phyloP scores from a whole-genome alignment of 2,329 filamentous ascomycete species.

The Fusarium incarnatum region DNA sequence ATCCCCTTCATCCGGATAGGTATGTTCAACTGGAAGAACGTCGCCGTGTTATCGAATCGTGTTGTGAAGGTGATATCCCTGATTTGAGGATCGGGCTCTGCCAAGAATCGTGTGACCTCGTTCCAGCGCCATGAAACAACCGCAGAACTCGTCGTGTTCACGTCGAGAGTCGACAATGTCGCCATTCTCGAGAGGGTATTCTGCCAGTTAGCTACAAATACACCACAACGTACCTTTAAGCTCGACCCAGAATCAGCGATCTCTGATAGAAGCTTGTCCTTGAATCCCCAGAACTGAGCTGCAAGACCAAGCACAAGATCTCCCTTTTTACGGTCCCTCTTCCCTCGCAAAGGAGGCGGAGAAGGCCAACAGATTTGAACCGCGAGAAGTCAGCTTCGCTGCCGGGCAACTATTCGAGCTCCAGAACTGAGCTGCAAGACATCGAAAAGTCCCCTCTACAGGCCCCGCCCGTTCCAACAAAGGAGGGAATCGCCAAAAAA shows the following conservation, averaged over 20 bases:
- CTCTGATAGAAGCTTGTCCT: not conserved
- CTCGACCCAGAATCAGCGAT: not conserved
- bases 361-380: not conserved
- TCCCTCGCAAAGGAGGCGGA: not conserved
- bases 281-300: conserved; percentile 21
- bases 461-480: conserved; percentile 23
- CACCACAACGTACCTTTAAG: conserved; percentile 4
- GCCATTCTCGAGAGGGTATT: not conserved
- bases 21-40: conserved; percentile 17
- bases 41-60: conserved; percentile 8
- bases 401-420: conserved; percentile 21
- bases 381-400: conserved; percentile 16
- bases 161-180: conserved; percentile 2
- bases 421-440: conserved; percentile 24
- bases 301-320: conserved; percentile 1
- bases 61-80: conserved; percentile 18
- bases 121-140: conserved; percentile 9
- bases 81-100: conserved; percentile 12
- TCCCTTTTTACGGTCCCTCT: conserved; percentile 1
- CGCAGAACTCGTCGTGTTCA: conserved; percentile 8
- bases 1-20: conserved; percentile 23
- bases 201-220: conserved; percentile 1
- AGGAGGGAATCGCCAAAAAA: not conserved
- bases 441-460: conserved; percentile 16
- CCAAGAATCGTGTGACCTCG: not conserved